phyloP scores from a whole-genome alignment of 805 yeast genomes.

The Dipodascus albidus region DNA sequence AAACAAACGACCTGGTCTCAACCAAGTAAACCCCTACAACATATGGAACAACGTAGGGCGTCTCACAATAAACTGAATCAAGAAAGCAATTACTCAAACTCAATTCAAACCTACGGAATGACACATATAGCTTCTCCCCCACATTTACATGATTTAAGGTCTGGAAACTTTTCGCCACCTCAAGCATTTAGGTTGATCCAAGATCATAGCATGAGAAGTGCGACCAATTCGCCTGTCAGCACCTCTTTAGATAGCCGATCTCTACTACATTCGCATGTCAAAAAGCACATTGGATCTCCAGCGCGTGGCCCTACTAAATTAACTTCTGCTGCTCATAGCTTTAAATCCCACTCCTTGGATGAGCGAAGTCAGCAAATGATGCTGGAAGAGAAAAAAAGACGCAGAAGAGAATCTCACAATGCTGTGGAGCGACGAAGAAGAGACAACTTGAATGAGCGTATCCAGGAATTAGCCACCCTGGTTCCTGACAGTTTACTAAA shows the following conservation, averaged over 20 bases:
- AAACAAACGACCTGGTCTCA: background rate
- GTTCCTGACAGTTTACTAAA: slow-evolving; percentile 41
- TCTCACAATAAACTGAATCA: background rate
- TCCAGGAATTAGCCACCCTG: slow-evolving; percentile 63
- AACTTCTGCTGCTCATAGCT: background rate
- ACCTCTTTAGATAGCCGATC: background rate
- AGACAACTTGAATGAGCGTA: slow-evolving; percentile 73
- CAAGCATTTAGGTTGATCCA: slow-evolving; percentile 3
- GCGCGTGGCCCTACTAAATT: background rate
- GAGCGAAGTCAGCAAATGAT: background rate
- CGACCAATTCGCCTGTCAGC: background rate
- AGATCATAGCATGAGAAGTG: background rate
- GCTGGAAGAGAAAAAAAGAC: slow-evolving; percentile 32
- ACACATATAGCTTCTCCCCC: slow-evolving; percentile 1
- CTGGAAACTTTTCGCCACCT: slow-evolving; percentile 1
- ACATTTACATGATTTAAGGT: background rate
- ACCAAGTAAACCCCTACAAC: background rate
- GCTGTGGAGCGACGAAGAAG: slow-evolving; percentile 83
- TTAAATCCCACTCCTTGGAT: background rate
- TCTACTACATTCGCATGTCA: slow-evolving; percentile 2
- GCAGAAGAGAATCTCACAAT: slow-evolving; percentile 77
- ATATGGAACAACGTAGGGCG: background rate
- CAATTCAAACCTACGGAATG: background rate
- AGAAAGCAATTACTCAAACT: background rate
- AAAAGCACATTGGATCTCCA: slow-evolving; percentile 1